Evolutionary conservation across 2,329 filamentous ascomycete genomes (phyloP), one percentile per base, ranked within the genome.

Genomic region (Dryadomyces quercivorus): DNA sequence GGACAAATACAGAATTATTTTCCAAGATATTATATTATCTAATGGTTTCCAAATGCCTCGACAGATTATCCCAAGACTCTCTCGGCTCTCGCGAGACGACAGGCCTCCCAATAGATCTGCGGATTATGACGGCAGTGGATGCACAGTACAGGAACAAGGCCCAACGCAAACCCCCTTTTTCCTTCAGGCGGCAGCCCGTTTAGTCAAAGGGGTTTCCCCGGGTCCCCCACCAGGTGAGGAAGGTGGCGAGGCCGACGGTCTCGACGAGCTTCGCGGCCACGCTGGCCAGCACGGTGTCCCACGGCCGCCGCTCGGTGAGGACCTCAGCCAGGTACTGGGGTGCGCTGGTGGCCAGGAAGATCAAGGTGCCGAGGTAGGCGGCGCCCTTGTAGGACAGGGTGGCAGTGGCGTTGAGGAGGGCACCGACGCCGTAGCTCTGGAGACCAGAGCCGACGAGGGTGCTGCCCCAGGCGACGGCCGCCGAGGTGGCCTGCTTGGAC

Each of bases 211-310:
- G 89, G 76, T 90, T 92, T 73, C 89, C 93, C 68, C 87, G 85
- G 66, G 92, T 96, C 66, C 92, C 92, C 92, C 92, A 97, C 86
- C 88, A 97, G 68, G 89, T 95, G 64, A 97, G 78, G 81, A 97
- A 89, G 65, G 95, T 69, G 59, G 86, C 90, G 56, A 97, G 81
- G 60, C 92, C 93, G 57, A 97, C 81, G 3, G 93, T 96, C 81
- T 97, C 93, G 63, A 95, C 81, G 63, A 93, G 74, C 73, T 93
- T 91, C 66, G 88, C 85, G 51, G 93, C 73, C 59, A 86, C 81
- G 67, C 86, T 87, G 61, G 96, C 85, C 62, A 88, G 89, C 62
- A 97, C 82, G 59, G 88, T 92, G 72, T 97, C 92, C 56, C 93
- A 72, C 52, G 92, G 88, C 57, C 91, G 86, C 80, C 92, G 95